Evolutionary conservation across 2,329 filamentous ascomycete genomes (phyloP).

Genomic region (Fusarium miscanthi): DNA sequence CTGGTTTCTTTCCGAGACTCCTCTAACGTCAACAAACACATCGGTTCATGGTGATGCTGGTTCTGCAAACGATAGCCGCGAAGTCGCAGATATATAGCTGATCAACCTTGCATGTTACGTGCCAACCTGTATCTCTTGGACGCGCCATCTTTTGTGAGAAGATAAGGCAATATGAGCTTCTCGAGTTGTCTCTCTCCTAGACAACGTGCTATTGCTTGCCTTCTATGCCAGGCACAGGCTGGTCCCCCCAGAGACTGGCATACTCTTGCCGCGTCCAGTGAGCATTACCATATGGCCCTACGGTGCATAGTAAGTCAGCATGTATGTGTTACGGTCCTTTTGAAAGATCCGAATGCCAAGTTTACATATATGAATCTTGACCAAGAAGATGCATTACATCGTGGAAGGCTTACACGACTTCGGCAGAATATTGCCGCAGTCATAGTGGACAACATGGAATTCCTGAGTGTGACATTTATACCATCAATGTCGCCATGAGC

Average conservation of each 20-base stretch:
- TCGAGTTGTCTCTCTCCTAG: neutral
- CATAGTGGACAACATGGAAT: neutral
- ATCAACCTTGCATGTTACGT: neutral
- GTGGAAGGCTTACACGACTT: neutral
- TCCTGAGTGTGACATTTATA: neutral
- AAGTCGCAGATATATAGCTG: neutral
- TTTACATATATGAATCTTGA: neutral
- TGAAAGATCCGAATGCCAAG: neutral
- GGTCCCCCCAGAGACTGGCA: neutral
- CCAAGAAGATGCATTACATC: neutral
- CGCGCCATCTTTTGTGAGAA: neutral
- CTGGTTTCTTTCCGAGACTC: neutral
- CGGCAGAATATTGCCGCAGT: neutral
- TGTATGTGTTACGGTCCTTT: neutral
- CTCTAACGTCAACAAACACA: neutral
- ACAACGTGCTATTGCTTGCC: neutral
- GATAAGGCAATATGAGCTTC: neutral
- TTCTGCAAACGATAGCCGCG: neutral
- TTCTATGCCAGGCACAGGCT: neutral
- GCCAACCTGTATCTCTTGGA: neutral
- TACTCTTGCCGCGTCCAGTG: neutral
- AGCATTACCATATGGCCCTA: neutral
- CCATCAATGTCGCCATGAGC: neutral
- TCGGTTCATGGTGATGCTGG: neutral
- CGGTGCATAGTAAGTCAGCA: neutral